Base-by-base conservation (phyloP, 352 stramenopile species). In the Pythium inflatum region DNA sequence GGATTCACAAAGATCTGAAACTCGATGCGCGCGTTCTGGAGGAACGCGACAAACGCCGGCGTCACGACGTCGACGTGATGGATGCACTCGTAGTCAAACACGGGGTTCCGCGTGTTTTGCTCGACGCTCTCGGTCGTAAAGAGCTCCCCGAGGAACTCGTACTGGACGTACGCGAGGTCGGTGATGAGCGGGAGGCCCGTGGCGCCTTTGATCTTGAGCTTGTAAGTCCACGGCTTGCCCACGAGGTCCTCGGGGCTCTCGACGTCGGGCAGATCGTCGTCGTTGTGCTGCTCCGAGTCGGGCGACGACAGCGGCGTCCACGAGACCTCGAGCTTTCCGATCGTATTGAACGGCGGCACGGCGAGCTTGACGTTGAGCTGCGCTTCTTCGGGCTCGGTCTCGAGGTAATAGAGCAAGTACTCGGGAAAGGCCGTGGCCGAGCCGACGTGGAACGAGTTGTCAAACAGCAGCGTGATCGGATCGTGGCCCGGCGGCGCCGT, bases 341-440 rank as follows among this genome's bases (percentile, higher is more conserved):
- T 96, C n/a, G 90, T 96, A 48, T 97, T 95, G 71, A 98, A 97
- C 13, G 93, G 93, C 14, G 90, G 89, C 18, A 97, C 89, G 1
- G 88, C 89, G 30, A 98, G 88, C 71, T 97, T 98, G 62, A 98
- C 83, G 25, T 91, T 94, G 41, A 97, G 81, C 53, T 95, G 87
- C 20, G 83, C 85, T 36, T 98, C 92, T 28, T 97, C 92, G 6
- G 84, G 81, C 51, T 98, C 93, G 11, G 93, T 98, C 62, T 96
- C 89, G 33, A 98, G 82, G 50, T 94, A 94, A 76, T 98, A 97
- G 13, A 97, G 70, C 43, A 98, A 77, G 40, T 98, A 97, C 62
- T 98, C 91, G 8, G 92, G 90, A 62, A 98, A 98, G n/a, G 91
- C 92, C 9, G 91, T 98, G 27, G 89, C 88, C 38, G 88, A 97